Percentiles rank a stretch among this genome's conserved stretches.
These are phyloP conservation scores for Imleria badia DNA, from an alignment of 768 basidiomycete species.

Conservation along the genomic window DNA sequence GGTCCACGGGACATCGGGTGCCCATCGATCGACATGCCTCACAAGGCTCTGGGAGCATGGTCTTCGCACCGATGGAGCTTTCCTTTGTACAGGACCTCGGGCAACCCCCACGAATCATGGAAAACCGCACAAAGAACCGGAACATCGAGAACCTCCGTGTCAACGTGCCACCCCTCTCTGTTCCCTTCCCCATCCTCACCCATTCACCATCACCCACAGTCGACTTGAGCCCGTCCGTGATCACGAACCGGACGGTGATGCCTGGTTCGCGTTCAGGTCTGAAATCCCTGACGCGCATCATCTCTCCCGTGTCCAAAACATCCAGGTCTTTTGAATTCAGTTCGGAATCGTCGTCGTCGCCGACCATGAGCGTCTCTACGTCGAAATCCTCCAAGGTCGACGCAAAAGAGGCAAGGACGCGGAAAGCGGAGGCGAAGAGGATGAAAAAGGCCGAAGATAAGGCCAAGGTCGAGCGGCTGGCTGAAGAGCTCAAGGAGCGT, in stretches of 20 bases:
- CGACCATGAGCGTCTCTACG: conserved; percentile 13
- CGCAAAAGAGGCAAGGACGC: conserved; percentile 41
- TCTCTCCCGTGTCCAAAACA: conserved; percentile 23
- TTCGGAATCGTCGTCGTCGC: conserved; percentile 17
- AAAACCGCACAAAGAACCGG: conserved; percentile 24
- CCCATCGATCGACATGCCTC: conserved; percentile 11
- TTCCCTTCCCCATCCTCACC: conserved; percentile 17
- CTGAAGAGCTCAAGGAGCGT: conserved; percentile 44
- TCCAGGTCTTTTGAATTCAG: conserved; percentile 4
- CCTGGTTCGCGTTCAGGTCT: conserved; percentile 9
- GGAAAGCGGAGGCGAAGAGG: conserved; percentile 43
- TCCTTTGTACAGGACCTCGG: conserved; percentile 19
- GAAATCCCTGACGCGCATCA: conserved; percentile 27
- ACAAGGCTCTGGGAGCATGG: conserved; percentile 20
- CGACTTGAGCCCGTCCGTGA: conserved; percentile 3
- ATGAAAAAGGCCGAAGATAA: conserved; percentile 43
- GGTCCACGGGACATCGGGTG: conserved; percentile 21
- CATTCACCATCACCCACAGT: conserved; percentile 16
- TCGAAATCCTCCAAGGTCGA: conserved; percentile 21
- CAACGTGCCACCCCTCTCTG: conserved; percentile 23
- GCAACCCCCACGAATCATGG: neutral
- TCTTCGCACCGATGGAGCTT: conserved; percentile 21
- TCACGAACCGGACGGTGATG: neutral
- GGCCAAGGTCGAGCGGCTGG: conserved; percentile 41
- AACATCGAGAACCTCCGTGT: conserved; percentile 32